Evolutionary conservation across 1,284 basidiomycete species (phyloP), one percentile per base, ranked within the genome.

Genomic region (Cerioporus squamosus): DNA sequence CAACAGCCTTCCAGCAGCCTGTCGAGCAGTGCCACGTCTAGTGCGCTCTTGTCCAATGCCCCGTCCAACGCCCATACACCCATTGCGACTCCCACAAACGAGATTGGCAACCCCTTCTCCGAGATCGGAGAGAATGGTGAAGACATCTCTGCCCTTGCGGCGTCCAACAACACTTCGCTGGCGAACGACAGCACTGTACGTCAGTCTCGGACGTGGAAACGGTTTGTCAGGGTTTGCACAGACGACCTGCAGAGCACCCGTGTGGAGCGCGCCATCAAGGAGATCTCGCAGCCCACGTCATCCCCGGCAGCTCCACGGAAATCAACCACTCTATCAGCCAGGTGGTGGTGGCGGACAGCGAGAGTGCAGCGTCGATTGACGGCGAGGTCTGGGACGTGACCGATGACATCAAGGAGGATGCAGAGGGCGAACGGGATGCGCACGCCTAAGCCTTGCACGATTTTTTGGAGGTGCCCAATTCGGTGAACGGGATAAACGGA

Each of bases 181-280:
- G 85, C 92, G 52, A 93, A 93, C 66, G 82, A 87, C 51, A 74
- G 82, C 6, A 71, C 76, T 2, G 71, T 93, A 26, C 84, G 90
- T 44, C 80, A 84, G 57, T 78, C 85, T 43, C 84, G 89, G 51
- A 78, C 85, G 2, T 95, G 93, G 93, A 90, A 88, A 68, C 84
- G 90, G n/a, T 95, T 95, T 65, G 87, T 94, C 49, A 81, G 87
- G 42, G 91, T 94, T 18, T 83, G 93, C 61, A 87, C 86, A 4
- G 94, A 95, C 69, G 93, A 95, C 72, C 75, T 95, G 46, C 88
- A 94, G 76, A 94, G 91, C 68, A 87, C 89, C 5, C 85, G 93
- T 44, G 86, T 91, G 44, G 93, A 95, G 74, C 82, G 94, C 57
- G 88, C 93, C 3, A 91, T 95, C 72, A 93, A 94, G 75, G 90